phyloP scores from a whole-genome alignment of 225 moss, liverwort and hornwort genomes.

The Sphagnum contortum region DNA sequence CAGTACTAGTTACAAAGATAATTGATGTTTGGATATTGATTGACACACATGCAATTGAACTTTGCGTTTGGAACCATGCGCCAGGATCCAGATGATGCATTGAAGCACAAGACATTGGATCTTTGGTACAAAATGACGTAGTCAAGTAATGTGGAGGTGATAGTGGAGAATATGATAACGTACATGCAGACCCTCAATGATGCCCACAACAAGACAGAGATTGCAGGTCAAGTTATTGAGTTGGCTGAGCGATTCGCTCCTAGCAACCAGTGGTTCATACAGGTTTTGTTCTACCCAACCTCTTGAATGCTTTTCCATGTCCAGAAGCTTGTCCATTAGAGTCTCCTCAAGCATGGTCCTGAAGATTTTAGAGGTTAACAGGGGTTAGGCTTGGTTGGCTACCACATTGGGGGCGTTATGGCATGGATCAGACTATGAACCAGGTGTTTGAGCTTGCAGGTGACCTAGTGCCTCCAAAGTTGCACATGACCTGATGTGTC shows the following conservation, averaged over 20 bases:
- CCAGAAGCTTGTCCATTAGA: too few relatives aligned
- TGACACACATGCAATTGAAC: too few relatives aligned
- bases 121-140: conserved; percentile 98
- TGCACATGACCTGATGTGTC: conserved; percentile 94
- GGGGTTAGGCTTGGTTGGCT: too few relatives aligned
- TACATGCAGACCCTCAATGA: conserved; percentile 88
- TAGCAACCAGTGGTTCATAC: conserved; percentile 95
- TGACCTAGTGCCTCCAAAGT: conserved; percentile 90
- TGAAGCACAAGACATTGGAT: conserved; percentile 94
- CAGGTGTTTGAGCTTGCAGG: conserved; percentile 98
- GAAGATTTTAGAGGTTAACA: too few relatives aligned
- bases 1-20: too few relatives aligned
- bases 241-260: conserved; percentile 95
- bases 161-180: conserved; percentile 82
- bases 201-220: conserved; percentile 89
- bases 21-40: too few relatives aligned
- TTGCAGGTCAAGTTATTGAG: conserved; percentile 88
- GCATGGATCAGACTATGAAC: conserved; percentile 77
- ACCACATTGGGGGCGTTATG: not conserved
- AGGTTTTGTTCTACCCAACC: conserved; percentile 27
- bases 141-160: conserved; percentile 86
- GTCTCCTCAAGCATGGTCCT: too few relatives aligned
- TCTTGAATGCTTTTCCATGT: too few relatives aligned
- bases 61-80: not conserved
- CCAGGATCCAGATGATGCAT: conserved; percentile 95